phyloP scores from a whole-genome alignment of 2,329 filamentous ascomycete species.

The Fusarium algeriense region DNA sequence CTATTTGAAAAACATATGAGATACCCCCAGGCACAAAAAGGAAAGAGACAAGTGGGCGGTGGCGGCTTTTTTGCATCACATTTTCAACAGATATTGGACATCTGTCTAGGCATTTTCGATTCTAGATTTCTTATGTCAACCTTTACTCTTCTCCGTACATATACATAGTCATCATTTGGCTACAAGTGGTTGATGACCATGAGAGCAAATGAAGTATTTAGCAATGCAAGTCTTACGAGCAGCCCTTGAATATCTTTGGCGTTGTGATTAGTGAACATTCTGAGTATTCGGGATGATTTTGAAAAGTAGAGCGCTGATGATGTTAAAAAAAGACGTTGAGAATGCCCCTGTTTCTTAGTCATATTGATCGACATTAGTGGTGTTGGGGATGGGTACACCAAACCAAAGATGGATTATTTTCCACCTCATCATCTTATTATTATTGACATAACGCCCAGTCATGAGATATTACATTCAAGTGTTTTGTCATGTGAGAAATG shows the following conservation, averaged over 20 bases:
- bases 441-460: not conserved
- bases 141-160: slow-evolving; percentile 39
- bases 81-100: slow-evolving; percentile 12
- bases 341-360: slow-evolving; percentile 28
- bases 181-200: slow-evolving; percentile 5
- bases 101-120: slow-evolving; percentile 21
- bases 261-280: not conserved
- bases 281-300: not conserved
- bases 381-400: slow-evolving; percentile 16
- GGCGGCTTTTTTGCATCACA: slow-evolving; percentile 21
- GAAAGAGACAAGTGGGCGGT: slow-evolving; percentile 4
- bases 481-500: not conserved
- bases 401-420: slow-evolving; percentile 11
- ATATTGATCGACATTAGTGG: slow-evolving; percentile 3
- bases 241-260: not conserved
- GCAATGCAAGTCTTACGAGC: slow-evolving; percentile 18
- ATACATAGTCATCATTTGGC: slow-evolving; percentile 26
- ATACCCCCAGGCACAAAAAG: slow-evolving; percentile 21
- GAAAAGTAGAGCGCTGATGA: not conserved
- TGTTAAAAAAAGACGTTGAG: slow-evolving; percentile 25
- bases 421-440: not conserved
- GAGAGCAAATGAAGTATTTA: slow-evolving; percentile 23
- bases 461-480: not conserved
- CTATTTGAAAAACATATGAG: slow-evolving; percentile 8
- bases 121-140: slow-evolving; percentile 23